Percentiles rank a stretch among this genome's conserved stretches.
These are phyloP conservation scores for Epichloe amarillans DNA, from an alignment of 2,329 filamentous ascomycete genomes.

Conservation along the genomic window DNA sequence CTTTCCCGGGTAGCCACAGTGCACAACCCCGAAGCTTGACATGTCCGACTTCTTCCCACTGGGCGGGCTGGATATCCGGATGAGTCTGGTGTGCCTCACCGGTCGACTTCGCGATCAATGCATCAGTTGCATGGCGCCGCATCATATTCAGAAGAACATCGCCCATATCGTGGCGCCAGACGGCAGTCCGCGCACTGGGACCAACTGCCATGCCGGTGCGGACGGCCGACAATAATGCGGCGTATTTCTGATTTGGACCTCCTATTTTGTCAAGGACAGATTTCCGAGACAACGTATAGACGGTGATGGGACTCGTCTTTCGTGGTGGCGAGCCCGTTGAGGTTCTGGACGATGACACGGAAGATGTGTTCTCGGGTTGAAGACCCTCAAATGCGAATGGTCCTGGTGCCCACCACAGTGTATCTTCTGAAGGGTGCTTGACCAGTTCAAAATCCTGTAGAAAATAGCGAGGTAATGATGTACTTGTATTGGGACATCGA, in stretches of 20 bases:
- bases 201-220: conserved; percentile 16
- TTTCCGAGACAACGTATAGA: conserved; percentile 18
- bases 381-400: conserved; percentile 21
- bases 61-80: conserved; percentile 28
- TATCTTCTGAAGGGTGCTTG: conserved; percentile 36
- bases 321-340: not conserved
- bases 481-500: conserved; percentile 34
- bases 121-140: conserved; percentile 31
- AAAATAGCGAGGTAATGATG: conserved; percentile 44
- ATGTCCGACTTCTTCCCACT: conserved; percentile 30
- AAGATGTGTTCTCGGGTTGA: conserved; percentile 1
- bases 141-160: conserved; percentile 36
- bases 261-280: conserved; percentile 15
- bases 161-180: conserved; percentile 41
- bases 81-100: conserved; percentile 5
- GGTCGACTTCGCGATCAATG: conserved; percentile 22
- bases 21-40: conserved; percentile 31
- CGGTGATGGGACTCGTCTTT: conserved; percentile 11
- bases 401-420: conserved; percentile 44
- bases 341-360: not conserved
- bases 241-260: conserved; percentile 7
- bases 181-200: conserved; percentile 3
- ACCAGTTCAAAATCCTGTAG: conserved; percentile 47
- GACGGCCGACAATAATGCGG: conserved; percentile 7
- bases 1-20: conserved; percentile 25